phyloP scores from a whole-genome alignment of 768 basidiomycete genomes.

The Coprinellus micaceus region DNA sequence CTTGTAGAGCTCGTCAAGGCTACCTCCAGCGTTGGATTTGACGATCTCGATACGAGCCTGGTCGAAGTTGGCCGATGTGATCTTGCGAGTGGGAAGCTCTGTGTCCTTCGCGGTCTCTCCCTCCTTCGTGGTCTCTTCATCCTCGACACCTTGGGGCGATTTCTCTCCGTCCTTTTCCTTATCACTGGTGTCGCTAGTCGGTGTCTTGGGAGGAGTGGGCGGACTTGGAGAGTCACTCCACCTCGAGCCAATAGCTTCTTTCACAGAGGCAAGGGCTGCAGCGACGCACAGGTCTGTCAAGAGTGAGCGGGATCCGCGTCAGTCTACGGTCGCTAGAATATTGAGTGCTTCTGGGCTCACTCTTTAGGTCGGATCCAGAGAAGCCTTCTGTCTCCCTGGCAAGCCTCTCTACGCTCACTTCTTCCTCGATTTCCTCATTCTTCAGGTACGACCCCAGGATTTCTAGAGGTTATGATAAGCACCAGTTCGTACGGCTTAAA shows the following conservation, averaged over 20 bases:
- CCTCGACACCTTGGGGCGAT: not conserved
- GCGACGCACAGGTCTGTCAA: constrained; percentile 6
- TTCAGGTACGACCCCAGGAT: not conserved
- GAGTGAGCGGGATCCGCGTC: not conserved
- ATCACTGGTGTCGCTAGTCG: not conserved
- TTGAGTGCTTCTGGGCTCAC: too few species aligned
- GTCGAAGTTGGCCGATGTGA: not conserved
- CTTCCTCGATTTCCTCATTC: constrained; percentile 9
- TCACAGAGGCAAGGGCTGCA: constrained; percentile 7
- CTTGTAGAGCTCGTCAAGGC: not conserved
- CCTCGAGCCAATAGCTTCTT: constrained; percentile 2
- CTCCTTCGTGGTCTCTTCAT: not conserved
- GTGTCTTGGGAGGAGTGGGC: not conserved
- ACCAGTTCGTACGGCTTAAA: not conserved
- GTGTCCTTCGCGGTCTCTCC: not conserved
- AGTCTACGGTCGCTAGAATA: too few species aligned
- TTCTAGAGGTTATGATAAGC: not conserved
- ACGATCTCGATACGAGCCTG: not conserved
- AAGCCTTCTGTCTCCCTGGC: constrained; percentile 3
- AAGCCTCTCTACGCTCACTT: constrained; percentile 7
- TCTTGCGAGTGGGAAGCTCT: not conserved
- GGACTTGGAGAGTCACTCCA: not conserved
- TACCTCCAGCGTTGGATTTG: not conserved
- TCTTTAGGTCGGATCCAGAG: constrained; percentile 16
- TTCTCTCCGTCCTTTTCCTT: not conserved